Percentiles rank a stretch among this genome's conserved stretches.
Conservation (phyloP, 495 filamentous ascomycete species). For the Penicillium lagena region DNA sequence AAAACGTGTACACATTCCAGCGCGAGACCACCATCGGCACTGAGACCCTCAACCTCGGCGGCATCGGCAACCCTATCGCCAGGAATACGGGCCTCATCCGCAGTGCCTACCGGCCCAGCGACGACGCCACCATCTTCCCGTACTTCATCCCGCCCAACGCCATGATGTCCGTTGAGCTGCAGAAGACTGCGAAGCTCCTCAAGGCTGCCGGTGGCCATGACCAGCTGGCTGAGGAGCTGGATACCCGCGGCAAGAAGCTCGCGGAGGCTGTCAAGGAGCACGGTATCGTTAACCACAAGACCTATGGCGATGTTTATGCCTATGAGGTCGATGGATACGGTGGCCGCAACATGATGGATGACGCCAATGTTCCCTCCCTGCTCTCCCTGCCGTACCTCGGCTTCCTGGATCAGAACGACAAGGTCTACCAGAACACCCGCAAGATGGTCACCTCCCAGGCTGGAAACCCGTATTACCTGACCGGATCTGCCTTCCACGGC, state of each 20-base stretch:
- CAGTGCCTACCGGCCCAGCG: conserved; percentile 92
- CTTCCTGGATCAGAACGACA: conserved; percentile 61
- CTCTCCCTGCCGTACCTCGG: conserved; percentile 83
- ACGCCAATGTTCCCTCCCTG: conserved; percentile 91
- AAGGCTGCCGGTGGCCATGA: conserved; percentile 46
- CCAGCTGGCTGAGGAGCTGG: conserved; percentile 46
- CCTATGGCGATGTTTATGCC: conserved; percentile 85
- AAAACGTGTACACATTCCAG: conserved; percentile 82
- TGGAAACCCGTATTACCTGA: conserved; percentile 86
- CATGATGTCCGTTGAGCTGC: conserved; percentile 88
- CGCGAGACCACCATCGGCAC: conserved; percentile 75
- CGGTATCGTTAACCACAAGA: conserved; percentile 78
- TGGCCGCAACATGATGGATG: conserved; percentile 88
- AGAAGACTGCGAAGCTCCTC: conserved; percentile 66
- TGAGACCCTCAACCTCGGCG: conserved; percentile 78
- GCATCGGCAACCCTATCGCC: conserved; percentile 86
- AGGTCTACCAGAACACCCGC: conserved; percentile 81
- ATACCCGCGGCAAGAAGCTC: conserved; percentile 61
- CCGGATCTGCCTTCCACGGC: conserved; percentile 71
- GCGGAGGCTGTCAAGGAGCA: conserved; percentile 76
- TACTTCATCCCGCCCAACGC: conserved; percentile 97
- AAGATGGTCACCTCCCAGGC: conserved; percentile 76
- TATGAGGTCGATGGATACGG: conserved; percentile 98
- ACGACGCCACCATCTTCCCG: conserved; percentile 92
- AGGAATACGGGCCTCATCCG: conserved; percentile 78